Evolutionary conservation across 2,329 filamentous ascomycete species (phyloP), one percentile per base, ranked within the genome.

Genomic region (Hypoxylon sp.): DNA sequence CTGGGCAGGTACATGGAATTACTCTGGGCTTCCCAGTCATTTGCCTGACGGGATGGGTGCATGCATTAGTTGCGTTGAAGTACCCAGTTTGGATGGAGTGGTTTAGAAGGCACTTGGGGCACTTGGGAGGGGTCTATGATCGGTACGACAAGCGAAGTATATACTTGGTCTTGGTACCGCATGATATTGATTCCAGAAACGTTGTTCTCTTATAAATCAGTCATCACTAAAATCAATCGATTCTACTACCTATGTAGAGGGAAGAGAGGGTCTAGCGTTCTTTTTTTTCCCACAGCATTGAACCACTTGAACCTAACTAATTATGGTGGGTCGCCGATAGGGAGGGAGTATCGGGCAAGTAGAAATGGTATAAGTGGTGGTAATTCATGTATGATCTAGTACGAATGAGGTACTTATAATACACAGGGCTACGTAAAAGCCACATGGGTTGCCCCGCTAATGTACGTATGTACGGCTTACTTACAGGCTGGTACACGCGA

Each of bases 381-480:
- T n/a, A n/a, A n/a, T n/a, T n/a, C n/a, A n/a, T n/a, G n/a, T n/a
- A n/a, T n/a, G n/a, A n/a, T n/a, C n/a, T 41, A 53, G 38, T 36
- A 44, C 38, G 23, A 40, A 47, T 16, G 17, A 30, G 29, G 45
- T 23, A 35, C 29, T 35, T 40, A 13, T 41, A 43, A 12, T 48
- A 13, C 16, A 32, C 21, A 41, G 23, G 13, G 16, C 25, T 42
- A 47, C 26, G 41, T 45, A 44, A 50, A 40, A 54, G 37, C 54
- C 50, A 51, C 51, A 58, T 58, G 47, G 30, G 41, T n/a, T 43
- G 55, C 49, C 50, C 54, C 50, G 50, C 54, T 47, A n/a, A n/a
- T n/a, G n/a, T n/a, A n/a, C n/a, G n/a, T n/a, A 51, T 48, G 47
- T 47, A 50, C 29, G 49, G 44, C 50, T 57, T 53, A 56, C 53